Evolutionary conservation across 2,329 filamentous ascomycete genomes (phyloP), one percentile per base, ranked within the genome.

Genomic region (Mycosphaerelloides madeirae): DNA sequence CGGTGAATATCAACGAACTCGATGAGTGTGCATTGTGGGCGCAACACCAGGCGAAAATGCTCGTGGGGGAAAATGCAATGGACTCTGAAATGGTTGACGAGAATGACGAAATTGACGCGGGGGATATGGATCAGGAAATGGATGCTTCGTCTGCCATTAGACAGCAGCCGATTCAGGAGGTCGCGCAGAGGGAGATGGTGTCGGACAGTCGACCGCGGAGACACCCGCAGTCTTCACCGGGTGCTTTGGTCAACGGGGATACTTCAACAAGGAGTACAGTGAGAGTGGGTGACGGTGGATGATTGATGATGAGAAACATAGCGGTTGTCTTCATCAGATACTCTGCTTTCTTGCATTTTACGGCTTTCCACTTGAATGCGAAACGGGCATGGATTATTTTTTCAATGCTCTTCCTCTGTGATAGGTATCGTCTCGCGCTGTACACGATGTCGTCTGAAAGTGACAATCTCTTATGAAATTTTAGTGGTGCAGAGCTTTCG

Each of bases 1-100:
- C 93, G 0, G 74, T 75, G 12, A 81, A 95, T 60, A 75, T 95
- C 43, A 82, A 76, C 33, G 86, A 95, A 58, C 74, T 97, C 38
- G 89, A 98, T 62, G 93, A 98, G 69, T 68, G 68, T 49, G 61
- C 63, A 44, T 58, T 68, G 34, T 75, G 60, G 59, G 58, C 59
- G 6, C 50, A 54, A 34, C 53, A 52, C 29, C 56, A 59, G 36
- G 56, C 44, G 33, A 53, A 50, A 14, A 34, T 52, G 14, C 39
- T 49, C 19, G 41, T 37, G 14, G 46, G 35, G 12, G 46, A 39
- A n/a, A 47, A 47, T n/a, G 50, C 50, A 11, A 40, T 58, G n/a
- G 60, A 63, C 34, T 54, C 52, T 2, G 60, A 63, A 31, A 63
- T 63, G 60, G 55, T 51, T 6, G 60, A 61, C 28, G 58, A 53